Conservation (phyloP, 1,284 basidiomycete species). For the Stereum hirsutum region DNA sequence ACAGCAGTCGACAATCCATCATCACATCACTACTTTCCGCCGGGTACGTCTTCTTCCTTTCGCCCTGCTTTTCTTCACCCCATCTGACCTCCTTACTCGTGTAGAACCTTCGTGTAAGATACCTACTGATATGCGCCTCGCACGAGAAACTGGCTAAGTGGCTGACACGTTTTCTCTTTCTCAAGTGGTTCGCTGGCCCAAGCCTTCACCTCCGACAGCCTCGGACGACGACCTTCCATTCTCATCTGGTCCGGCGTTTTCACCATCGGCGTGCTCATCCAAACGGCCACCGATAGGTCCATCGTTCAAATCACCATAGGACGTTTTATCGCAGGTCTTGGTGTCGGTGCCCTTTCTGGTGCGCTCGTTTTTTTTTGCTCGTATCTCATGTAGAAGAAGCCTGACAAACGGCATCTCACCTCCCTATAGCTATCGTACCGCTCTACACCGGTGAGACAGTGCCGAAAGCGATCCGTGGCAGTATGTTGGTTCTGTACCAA, state of each 20-base stretch:
- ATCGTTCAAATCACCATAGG: conserved; percentile 63
- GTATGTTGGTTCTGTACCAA: conserved; percentile 68
- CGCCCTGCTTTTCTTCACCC: conserved; percentile 1
- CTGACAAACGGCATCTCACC: background rate
- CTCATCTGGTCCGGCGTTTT: conserved; percentile 73
- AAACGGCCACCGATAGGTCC: conserved; percentile 54
- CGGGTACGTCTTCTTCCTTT: conserved; percentile 32
- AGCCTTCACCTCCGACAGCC: conserved; percentile 68
- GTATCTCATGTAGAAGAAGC: too few species aligned
- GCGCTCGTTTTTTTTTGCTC: conserved; percentile 11
- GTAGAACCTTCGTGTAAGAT: conserved; percentile 47
- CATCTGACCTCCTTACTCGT: too few species aligned
- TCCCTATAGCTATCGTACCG: conserved; percentile 63
- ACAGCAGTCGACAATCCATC: conserved; percentile 55
- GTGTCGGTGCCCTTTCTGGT: conserved; percentile 72
- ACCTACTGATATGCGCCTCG: background rate
- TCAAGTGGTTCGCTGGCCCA: conserved; percentile 54
- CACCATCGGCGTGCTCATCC: conserved; percentile 62
- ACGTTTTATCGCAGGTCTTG: conserved; percentile 62
- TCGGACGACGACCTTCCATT: conserved; percentile 66
- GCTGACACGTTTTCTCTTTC: background rate
- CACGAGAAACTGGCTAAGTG: too few species aligned
- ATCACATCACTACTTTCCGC: conserved; percentile 76
- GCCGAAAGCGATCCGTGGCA: conserved; percentile 67
- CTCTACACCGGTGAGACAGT: conserved; percentile 78